Evolutionary conservation across 2,329 filamentous ascomycete genomes (phyloP).

Genomic region (Thermothelomyces thermophilus): DNA sequence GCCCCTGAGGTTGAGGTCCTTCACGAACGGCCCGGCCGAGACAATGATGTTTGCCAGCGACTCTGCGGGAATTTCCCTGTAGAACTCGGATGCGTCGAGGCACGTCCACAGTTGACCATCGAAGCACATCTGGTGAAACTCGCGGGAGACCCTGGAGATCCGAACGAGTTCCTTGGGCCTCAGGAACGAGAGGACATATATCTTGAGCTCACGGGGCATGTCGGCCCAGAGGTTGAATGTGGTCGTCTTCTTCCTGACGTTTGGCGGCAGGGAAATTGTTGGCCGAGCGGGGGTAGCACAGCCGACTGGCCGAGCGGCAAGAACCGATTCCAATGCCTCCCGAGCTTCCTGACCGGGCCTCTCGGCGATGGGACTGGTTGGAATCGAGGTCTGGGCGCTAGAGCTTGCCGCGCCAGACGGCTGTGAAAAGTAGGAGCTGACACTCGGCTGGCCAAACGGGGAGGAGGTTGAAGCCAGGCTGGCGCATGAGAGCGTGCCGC

Average conservation of each 20-base stretch:
- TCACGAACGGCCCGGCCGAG: constrained; percentile 80
- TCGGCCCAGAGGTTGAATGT: constrained; percentile 67
- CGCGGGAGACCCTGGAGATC: constrained; percentile 67
- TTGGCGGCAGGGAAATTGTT: constrained; percentile 58
- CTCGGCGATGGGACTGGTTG: constrained; percentile 36
- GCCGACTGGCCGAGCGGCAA: constrained; percentile 49
- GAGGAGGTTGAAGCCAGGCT: constrained; percentile 43
- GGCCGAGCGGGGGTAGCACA: constrained; percentile 37
- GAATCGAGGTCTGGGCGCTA: constrained; percentile 34
- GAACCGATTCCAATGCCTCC: constrained; percentile 41
- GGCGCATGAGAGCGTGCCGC: constrained; percentile 48
- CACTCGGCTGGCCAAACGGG: constrained; percentile 33
- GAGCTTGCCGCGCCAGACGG: constrained; percentile 28
- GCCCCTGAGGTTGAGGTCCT: constrained; percentile 81
- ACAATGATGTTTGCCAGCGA: constrained; percentile 80
- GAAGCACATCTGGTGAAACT: constrained; percentile 78
- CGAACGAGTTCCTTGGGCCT: constrained; percentile 74
- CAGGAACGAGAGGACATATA: constrained; percentile 70
- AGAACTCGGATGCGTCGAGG: constrained; percentile 80
- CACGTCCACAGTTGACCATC: constrained; percentile 90
- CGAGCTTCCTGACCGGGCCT: constrained; percentile 36
- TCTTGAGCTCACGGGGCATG: constrained; percentile 75
- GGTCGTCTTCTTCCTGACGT: constrained; percentile 45
- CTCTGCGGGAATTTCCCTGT: constrained; percentile 76
- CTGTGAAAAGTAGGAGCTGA: constrained; percentile 29